Evolutionary conservation across 2,329 filamentous ascomycete genomes (phyloP).

Genomic region (Alternaria solani): DNA sequence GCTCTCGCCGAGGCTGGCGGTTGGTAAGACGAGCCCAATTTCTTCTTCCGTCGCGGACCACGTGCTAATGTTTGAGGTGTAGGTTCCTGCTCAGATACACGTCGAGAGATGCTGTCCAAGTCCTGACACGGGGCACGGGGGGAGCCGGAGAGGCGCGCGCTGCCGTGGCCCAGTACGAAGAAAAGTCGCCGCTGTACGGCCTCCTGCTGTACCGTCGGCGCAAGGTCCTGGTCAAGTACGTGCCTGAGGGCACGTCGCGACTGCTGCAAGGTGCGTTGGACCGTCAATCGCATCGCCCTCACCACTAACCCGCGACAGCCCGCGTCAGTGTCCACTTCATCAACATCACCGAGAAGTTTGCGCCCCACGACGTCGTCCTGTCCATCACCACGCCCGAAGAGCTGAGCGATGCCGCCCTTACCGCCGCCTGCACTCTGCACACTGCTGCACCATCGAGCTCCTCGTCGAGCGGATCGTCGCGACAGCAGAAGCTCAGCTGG

Average conservation of each 20-base stretch:
- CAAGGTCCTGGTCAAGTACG: constrained; percentile 90
- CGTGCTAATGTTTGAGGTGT: constrained; percentile 34
- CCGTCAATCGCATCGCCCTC: not conserved
- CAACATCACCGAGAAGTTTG: constrained; percentile 71
- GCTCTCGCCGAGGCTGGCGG: constrained; percentile 84
- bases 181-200: constrained; percentile 88
- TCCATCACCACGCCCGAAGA: constrained; percentile 77
- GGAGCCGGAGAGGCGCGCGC: constrained; percentile 85
- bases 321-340: constrained; percentile 78
- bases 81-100: constrained; percentile 97
- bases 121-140: constrained; percentile 78
- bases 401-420: constrained; percentile 86
- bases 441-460: constrained; percentile 85
- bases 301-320: constrained; percentile 61
- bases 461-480: constrained; percentile 80
- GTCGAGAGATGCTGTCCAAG: constrained; percentile 84
- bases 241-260: constrained; percentile 89
- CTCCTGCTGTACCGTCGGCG: constrained; percentile 88
- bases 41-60: constrained; percentile 17
- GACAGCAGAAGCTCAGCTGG: constrained; percentile 81
- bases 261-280: constrained; percentile 80
- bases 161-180: constrained; percentile 78
- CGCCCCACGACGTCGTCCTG: constrained; percentile 86
- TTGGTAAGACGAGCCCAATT: constrained; percentile 72
- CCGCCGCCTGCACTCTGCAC: constrained; percentile 87